Evolutionary conservation across 257 asterid species (phyloP).

Genomic region (Jasminum sambac): DNA sequence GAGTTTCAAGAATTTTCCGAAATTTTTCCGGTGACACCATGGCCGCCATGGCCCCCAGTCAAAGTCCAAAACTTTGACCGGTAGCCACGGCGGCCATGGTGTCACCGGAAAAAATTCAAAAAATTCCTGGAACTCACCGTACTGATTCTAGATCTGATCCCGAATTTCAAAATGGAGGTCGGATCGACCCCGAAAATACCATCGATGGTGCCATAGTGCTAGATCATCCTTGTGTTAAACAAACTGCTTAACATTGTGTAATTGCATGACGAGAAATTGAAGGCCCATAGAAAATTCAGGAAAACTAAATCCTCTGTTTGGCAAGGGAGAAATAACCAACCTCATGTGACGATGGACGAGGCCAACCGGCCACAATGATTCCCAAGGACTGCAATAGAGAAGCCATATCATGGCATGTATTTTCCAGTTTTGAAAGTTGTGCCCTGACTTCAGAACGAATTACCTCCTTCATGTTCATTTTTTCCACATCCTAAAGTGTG

Average conservation of each 20-base stretch:
- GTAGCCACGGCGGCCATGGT: too few species aligned
- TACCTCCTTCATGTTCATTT: conserved; percentile 78
- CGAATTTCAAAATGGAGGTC: too few species aligned
- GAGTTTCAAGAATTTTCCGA: too few species aligned
- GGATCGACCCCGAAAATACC: too few species aligned
- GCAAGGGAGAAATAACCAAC: conserved; percentile 33
- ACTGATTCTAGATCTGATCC: too few species aligned
- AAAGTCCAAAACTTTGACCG: too few species aligned
- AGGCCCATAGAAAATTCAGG: not conserved
- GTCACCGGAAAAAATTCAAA: too few species aligned
- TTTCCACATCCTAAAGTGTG: conserved; percentile 75
- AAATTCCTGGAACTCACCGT: too few species aligned
- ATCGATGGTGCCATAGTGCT: too few species aligned
- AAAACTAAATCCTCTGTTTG: not conserved
- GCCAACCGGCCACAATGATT: conserved; percentile 46
- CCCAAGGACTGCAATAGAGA: conserved; percentile 69
- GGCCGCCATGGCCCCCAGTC: too few species aligned
- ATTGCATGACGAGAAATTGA: not conserved
- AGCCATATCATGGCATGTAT: conserved; percentile 62
- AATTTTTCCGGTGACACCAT: too few species aligned
- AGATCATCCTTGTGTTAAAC: too few species aligned
- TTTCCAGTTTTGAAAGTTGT: conserved; percentile 62
- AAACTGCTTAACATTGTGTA: conserved; percentile 1
- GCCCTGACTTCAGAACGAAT: conserved; percentile 65
- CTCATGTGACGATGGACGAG: conserved; percentile 57